These are phyloP conservation scores for Metschnikowia amazonensis DNA, from an alignment of 805 yeast species.

Conservation along the genomic window DNA sequence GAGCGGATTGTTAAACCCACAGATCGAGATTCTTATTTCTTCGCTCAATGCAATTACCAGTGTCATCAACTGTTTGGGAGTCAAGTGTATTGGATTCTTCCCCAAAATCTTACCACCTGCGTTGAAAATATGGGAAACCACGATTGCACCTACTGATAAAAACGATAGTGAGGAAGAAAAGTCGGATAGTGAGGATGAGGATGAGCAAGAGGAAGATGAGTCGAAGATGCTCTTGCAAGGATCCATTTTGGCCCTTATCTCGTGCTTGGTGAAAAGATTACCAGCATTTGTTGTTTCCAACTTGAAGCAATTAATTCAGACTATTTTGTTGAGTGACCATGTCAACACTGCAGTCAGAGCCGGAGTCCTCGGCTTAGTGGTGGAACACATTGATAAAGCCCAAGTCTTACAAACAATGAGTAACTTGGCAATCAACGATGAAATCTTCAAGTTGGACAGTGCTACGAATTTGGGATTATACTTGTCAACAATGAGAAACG, in stretches of 20 bases:
- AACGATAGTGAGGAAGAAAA: constrained; percentile 25
- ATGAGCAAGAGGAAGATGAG: constrained; percentile 24
- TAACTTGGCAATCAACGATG: constrained; percentile 52
- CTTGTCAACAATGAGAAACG: constrained; percentile 60
- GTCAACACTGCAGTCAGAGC: constrained; percentile 60
- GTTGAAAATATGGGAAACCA: constrained; percentile 52
- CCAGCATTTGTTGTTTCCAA: constrained; percentile 80
- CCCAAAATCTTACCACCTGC: constrained; percentile 81
- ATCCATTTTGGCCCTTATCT: constrained; percentile 65
- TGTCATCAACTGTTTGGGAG: constrained; percentile 72
- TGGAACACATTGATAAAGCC: constrained; percentile 64
- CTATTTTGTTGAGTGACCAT: constrained; percentile 52
- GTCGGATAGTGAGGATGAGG: constrained; percentile 7
- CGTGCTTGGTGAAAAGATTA: constrained; percentile 73
- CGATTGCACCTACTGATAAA: constrained; percentile 15
- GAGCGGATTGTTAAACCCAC: constrained; percentile 50
- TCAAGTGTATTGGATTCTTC: constrained; percentile 78
- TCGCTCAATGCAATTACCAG: constrained; percentile 70
- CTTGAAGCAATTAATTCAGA: constrained; percentile 56
- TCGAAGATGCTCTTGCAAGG: constrained; percentile 52
- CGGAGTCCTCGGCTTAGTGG: constrained; percentile 57
- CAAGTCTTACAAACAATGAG: constrained; percentile 59
- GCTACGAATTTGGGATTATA: constrained; percentile 57
- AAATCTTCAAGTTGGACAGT: constrained; percentile 31
- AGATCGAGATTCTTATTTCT: constrained; percentile 65